Base-by-base conservation (phyloP, 306 rosid species). In the Dryas alaskensis region DNA sequence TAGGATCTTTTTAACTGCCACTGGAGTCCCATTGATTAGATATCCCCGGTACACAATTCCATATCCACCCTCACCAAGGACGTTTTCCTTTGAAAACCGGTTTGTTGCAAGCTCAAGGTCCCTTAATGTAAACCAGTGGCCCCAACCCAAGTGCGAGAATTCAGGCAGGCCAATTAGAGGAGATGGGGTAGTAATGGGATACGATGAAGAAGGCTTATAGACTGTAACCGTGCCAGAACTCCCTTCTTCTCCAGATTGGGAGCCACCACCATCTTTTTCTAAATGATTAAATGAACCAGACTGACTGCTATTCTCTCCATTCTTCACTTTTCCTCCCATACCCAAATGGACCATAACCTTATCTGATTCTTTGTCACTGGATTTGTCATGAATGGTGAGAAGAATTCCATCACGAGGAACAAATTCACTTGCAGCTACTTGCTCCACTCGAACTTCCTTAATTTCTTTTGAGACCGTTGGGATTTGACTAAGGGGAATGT, bases 121-220 rank as follows among this genome's bases (percentile, higher is more conserved):
- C 78, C 98, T 83, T 69, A 93, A 65, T 31, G 97, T 93, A 87
- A 93, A 93, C 98, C 98, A 93, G 76, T 93, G 97, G 64, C 98
- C 98, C 98, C 98, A 93, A 67, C 98, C 97, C 83, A 93, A 85
- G 81, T 85, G 97, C 9, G 98, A 91, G 79, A 93, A 89, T 49
- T 93, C 97, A 10, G 97, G 96, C 78, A 93, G 86, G 42, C 97
- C 97, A 58, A 69, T 69, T 16, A 93, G 78, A 42, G 97, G 98
- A 49, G 98, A 93, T 64, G 96, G 97, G 46, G 90, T 93, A n/a
- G 92, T 80, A 40, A 88, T 78, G 47, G 96, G 89, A 72, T 88
- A 53, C 0, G 90, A 86, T 31, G 97, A 84, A 73, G 97, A 82
- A 17, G 87, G 86, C 81, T 81, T 86, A 73, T 82, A 81, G 71